Conservation (phyloP, 257 asterid genomes). For the Capsicum baccatum region DNA sequence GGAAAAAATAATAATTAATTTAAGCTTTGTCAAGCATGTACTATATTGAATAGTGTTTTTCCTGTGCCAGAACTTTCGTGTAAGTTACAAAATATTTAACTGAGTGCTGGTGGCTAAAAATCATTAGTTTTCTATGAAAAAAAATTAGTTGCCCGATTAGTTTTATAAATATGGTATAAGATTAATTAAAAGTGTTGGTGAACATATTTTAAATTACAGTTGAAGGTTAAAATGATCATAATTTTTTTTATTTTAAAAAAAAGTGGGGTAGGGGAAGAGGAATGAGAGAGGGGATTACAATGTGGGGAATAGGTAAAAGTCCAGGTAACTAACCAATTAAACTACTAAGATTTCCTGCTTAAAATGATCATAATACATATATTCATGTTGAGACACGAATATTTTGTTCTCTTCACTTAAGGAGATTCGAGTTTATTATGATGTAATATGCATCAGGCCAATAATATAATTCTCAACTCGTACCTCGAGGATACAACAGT, state of each 20-base stretch:
- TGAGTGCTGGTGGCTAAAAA: not conserved
- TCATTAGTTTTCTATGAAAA: not conserved
- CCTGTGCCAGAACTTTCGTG: not conserved
- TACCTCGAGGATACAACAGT: not conserved
- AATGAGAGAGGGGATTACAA: too few species aligned
- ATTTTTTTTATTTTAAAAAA: too few species aligned
- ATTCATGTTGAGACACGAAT: rapidly evolving
- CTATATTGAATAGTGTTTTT: not conserved
- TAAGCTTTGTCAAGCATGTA: not conserved
- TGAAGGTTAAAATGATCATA: not conserved
- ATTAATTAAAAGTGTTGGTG: not conserved
- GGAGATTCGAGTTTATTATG: not conserved
- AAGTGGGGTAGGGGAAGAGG: too few species aligned
- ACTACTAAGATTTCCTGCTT: too few species aligned
- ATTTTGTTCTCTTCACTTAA: not conserved
- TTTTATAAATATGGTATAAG: not conserved
- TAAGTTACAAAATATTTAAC: not conserved
- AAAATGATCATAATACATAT: not conserved
- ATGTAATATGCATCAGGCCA: not conserved
- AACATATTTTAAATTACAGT: too few species aligned
- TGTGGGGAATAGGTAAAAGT: too few species aligned
- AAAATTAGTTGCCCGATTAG: not conserved
- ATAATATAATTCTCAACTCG: not conserved
- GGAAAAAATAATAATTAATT: not conserved
- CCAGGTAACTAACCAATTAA: too few species aligned